A percentile compares a stretch with the other conserved stretches of the same genome.
phyloP scores from a whole-genome alignment of 768 basidiomycete genomes.

The Leccinum sublutescens region DNA sequence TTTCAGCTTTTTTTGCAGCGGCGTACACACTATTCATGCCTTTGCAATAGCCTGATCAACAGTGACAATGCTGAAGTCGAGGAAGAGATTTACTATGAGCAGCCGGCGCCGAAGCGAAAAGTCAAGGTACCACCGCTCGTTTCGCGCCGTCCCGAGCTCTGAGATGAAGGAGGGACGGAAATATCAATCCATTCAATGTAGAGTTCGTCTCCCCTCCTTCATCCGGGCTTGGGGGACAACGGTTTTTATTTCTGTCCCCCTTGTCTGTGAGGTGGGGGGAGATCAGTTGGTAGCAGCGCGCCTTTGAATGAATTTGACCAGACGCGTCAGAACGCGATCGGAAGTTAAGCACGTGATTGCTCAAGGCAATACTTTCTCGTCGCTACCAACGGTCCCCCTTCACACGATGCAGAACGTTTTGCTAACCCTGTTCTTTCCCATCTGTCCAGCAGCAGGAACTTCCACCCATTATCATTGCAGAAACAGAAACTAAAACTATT shows the following conservation, averaged over 20 bases:
- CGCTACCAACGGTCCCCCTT: constrained; percentile 39
- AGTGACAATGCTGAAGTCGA: constrained; percentile 68
- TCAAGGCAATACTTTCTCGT: constrained; percentile 37
- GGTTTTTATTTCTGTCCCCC: constrained; percentile 71
- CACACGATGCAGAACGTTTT: constrained; percentile 26
- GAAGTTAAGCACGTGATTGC: constrained; percentile 26
- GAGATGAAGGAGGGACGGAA: constrained; percentile 80
- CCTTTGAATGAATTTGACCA: constrained; percentile 25
- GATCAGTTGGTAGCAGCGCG: constrained; percentile 34
- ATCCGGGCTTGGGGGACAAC: constrained; percentile 90
- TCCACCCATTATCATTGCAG: constrained; percentile 40
- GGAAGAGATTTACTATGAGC: constrained; percentile 81
- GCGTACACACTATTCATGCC: constrained; percentile 4
- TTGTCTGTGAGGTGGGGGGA: constrained; percentile 48
- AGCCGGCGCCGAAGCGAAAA: constrained; percentile 66
- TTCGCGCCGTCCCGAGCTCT: constrained; percentile 89
- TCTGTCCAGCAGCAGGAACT: constrained; percentile 41
- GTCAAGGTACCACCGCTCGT: constrained; percentile 85
- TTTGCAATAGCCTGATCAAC: constrained; percentile 56
- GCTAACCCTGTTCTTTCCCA: constrained; percentile 34
- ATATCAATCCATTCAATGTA: constrained; percentile 42
- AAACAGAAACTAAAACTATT: constrained; percentile 64
- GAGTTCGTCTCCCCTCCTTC: constrained; percentile 83
- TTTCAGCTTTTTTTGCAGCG: constrained; percentile 5
- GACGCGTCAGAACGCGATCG: constrained; percentile 32